Evolutionary conservation across 169 alveolate species (phyloP), one percentile per base, ranked within the genome.

Genomic region (Plasmodium inui): DNA sequence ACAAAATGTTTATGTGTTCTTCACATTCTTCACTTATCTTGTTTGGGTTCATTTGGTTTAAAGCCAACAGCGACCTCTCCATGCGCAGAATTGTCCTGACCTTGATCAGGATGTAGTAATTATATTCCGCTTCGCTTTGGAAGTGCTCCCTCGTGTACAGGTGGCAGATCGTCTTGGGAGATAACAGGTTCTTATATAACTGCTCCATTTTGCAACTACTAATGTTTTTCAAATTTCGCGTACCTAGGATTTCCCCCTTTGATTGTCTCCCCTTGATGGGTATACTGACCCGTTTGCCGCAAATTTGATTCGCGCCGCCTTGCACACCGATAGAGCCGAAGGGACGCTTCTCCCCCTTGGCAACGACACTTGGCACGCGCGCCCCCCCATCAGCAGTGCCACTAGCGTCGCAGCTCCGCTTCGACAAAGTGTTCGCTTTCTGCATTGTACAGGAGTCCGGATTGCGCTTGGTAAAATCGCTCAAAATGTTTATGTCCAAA

Each of bases 11-110:
- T 50, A 85, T 74, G 41, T 85, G 55, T 32, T 85, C 84, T 19
- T 74, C 78, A 73, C 93, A 85, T 5, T 85, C 93, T 50, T 85
- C 85, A 50, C 41, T 85, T 55, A 85, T 73, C 46, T 26, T 41
- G 57, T 85, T 53, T 12, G 30, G 17, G 8, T 85, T 34, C 22
- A 85, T 85, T 74, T 85, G 85, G 37, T 67, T 41, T 85, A 61
- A 26, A 19, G 85, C 74, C 14, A 85, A 53, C 79, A 85, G 37
- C 3, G 39, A 73, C 61, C 14, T 85, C 67, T 85, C 85, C 39
- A 74, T 85, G 30, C 55, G 61, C 14, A 74, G 19, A 28, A 85
- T 85, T n/a, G 67, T 7, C 41, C 22, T 85, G 2, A 84, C 34
- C 74, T 84, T 84, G 1, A 84, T 70, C 22, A 7, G 67, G 9